These are phyloP conservation scores for Grosmannia huntii DNA, from an alignment of 2,329 filamentous ascomycete genomes.

Conservation along the genomic window DNA sequence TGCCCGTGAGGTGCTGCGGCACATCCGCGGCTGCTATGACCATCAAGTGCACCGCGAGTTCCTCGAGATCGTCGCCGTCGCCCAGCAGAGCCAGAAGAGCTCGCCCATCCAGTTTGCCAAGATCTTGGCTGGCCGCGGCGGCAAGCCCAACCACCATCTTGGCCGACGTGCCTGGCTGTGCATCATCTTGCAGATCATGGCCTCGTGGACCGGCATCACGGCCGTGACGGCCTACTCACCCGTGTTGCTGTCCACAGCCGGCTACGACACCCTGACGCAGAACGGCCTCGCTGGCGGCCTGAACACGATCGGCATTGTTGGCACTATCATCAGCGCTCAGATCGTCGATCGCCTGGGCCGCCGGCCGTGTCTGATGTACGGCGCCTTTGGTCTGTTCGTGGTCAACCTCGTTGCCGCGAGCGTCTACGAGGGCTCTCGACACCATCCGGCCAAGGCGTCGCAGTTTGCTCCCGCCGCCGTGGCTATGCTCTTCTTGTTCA, in stretches of 20 bases:
- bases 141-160: constrained; percentile 22
- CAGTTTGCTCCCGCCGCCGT: constrained; percentile 31
- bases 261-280: constrained; percentile 25
- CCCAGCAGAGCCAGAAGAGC: constrained; percentile 24
- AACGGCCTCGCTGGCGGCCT: constrained; percentile 35
- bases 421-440: constrained; percentile 27
- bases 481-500: constrained; percentile 36
- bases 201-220: constrained; percentile 30
- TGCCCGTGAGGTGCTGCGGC: constrained; percentile 17
- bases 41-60: constrained; percentile 26
- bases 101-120: constrained; percentile 24
- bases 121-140: constrained; percentile 23
- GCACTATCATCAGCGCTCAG: constrained; percentile 36
- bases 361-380: constrained; percentile 25
- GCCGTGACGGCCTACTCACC: constrained; percentile 26
- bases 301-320: constrained; percentile 38
- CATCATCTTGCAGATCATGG: constrained; percentile 27
- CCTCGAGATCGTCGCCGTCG: constrained; percentile 26
- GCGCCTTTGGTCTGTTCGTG: constrained; percentile 23
- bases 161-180: constrained; percentile 27
- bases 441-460: constrained; percentile 21
- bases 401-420: constrained; percentile 27
- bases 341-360: constrained; percentile 37
- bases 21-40: constrained; percentile 20
- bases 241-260: constrained; percentile 20